Base-by-base conservation (phyloP, 2,329 filamentous ascomycete species). In the Phyllosticta paracitricarpa region DNA sequence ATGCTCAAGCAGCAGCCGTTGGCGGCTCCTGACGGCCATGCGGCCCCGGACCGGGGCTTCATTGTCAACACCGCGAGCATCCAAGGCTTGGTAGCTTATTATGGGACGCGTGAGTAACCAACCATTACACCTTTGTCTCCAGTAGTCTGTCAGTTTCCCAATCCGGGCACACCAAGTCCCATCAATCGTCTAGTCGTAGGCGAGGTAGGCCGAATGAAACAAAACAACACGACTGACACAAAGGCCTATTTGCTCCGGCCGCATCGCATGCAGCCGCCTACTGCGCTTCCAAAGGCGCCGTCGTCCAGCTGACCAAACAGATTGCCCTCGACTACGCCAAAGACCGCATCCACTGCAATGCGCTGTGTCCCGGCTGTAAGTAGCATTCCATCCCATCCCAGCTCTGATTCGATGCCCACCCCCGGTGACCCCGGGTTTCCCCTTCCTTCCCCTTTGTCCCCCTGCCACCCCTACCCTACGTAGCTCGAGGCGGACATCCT, bases 271-370 rank as follows among this genome's bases (percentile, higher is more conserved):
- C 65, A 69, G 72, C 74, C 26, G 69, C 71, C 19, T 81, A 81
- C 65, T 77, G 75, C 59, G 75, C 78, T 2, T 76, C 72, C 52
- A 82, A 81, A 64, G 76, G 75, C 9, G 79, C 77, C 0, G 77
- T 79, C 6, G 69, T 76, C 9, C 70, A 75, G 52, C 69, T 82
- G 54, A 80, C 78, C 7, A 77, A 75, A 58, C 72, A 75, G 58
- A 69, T 78, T n/a, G 76, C 77, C 2, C 63, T 78, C n/a, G 76
- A 78, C 58, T 77, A 76, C 61, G 76, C 74, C 1, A 67, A 68
- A 48, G 66, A 78, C 33, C 67, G 70, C 12, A 76, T 79, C 51
- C 72, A 77, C 60, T 71, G 69, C 62, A 78, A 79, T 63, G 69
- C 72, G 1, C 64, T 78, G 17, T 77, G 73, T 63, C 77, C 77